These are phyloP conservation scores for Astrephomene gubernaculifera DNA, from an alignment of 139 green algal species.

Conservation along the genomic window DNA sequence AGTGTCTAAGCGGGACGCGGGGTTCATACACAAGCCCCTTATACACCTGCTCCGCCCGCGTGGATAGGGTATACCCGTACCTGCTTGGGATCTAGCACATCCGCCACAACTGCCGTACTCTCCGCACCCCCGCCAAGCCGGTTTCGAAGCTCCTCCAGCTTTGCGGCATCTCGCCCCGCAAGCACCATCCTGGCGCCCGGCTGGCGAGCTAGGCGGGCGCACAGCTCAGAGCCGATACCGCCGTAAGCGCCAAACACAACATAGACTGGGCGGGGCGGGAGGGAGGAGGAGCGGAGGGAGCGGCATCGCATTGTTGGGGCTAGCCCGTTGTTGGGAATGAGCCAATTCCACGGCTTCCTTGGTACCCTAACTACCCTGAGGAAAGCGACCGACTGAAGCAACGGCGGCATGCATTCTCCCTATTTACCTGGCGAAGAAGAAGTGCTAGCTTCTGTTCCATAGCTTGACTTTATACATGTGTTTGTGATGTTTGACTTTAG, in stretches of 20 bases:
- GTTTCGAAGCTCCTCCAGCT: slow-evolving; percentile 57
- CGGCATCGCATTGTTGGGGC: not conserved
- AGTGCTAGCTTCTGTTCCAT: not conserved
- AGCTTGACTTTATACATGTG: not conserved
- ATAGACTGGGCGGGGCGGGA: slow-evolving; percentile 68
- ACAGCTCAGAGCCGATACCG: slow-evolving; percentile 77
- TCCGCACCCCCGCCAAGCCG: slow-evolving; percentile 15
- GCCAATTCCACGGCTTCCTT: not conserved
- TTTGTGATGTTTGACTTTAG: not conserved
- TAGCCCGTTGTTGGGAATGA: not conserved
- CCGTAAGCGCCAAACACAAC: slow-evolving; percentile 82
- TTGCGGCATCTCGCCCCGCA: slow-evolving; percentile 60
- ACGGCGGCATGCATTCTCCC: too few species aligned
- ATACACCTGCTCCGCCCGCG: not conserved
- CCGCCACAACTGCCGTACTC: slow-evolving; percentile 31
- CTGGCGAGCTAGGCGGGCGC: slow-evolving; percentile 59
- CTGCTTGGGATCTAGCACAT: slow-evolving; percentile 70
- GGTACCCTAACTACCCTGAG: not conserved
- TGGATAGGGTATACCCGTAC: slow-evolving; percentile 29
- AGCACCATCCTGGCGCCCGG: slow-evolving; percentile 68
- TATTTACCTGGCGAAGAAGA: slow-evolving; percentile 5
- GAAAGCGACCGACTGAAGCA: too few species aligned
- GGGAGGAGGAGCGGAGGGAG: not conserved
- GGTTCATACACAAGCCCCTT: not conserved
- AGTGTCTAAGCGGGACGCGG: too few species aligned